A percentile compares a stretch with the other conserved stretches of the same genome.
Conservation (phyloP, 257 asterid genomes). For the Penstemon newberryi region DNA sequence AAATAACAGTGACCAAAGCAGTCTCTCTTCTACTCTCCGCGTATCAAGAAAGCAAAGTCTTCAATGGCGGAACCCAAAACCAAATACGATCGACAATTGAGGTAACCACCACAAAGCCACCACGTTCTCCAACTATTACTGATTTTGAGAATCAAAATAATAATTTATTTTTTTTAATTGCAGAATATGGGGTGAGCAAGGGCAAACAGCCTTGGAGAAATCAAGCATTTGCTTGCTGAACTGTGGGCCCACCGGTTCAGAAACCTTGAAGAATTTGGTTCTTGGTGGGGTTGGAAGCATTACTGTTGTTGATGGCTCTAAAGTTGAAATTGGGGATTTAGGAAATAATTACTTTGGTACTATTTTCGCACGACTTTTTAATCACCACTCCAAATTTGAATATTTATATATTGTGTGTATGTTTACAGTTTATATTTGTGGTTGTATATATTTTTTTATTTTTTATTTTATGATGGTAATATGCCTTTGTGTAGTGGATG, state of each 20-base stretch:
- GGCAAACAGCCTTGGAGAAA: constrained; percentile 95
- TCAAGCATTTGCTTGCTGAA: constrained; percentile 91
- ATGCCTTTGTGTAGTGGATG: constrained; percentile 59
- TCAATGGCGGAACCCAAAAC: constrained; percentile 87
- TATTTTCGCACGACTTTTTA: neutral
- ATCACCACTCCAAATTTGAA: neutral
- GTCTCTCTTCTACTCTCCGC: constrained; percentile 29
- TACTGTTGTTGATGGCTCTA: constrained; percentile 91
- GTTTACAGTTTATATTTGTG: neutral
- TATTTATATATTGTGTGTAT: neutral
- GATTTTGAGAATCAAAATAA: neutral
- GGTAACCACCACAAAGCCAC: constrained; percentile 39
- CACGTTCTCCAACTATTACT: neutral
- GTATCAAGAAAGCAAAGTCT: constrained; percentile 45
- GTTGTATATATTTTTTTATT: constrained; percentile 15
- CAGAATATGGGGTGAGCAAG: constrained; percentile 99
- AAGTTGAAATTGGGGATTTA: constrained; percentile 89
- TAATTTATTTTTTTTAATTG: constrained; percentile 15
- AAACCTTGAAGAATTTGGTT: constrained; percentile 85
- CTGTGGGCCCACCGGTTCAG: constrained; percentile 98
- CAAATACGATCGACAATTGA: constrained; percentile 99
- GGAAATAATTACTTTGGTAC: constrained; percentile 94
- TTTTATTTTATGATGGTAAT: constrained; percentile 20
- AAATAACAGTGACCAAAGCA: too few relatives aligned
- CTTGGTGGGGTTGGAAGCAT: constrained; percentile 98